Percentiles rank a stretch among this genome's conserved stretches.
phyloP scores from a whole-genome alignment of 225 moss, liverwort and hornwort genomes.

The Pleurozium schreberi region DNA sequence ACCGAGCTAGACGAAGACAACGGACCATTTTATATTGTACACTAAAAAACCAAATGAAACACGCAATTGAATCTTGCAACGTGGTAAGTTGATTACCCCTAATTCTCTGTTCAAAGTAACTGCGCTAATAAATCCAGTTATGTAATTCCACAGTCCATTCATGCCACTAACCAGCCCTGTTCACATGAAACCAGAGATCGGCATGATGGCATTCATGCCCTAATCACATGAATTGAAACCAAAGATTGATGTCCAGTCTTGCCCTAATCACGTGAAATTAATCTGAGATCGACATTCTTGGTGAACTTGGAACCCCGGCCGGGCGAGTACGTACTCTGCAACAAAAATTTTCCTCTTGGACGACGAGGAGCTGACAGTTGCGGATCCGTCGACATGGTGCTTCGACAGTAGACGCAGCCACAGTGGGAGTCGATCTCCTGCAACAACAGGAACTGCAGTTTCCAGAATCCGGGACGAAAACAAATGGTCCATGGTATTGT shows the following conservation, averaged over 20 bases:
- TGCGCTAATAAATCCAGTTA: neutral
- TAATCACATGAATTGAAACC: neutral
- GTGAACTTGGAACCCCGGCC: neutral
- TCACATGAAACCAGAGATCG: neutral
- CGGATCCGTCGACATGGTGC: neutral
- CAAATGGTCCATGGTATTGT: neutral
- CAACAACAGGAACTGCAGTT: neutral
- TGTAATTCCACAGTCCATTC: neutral
- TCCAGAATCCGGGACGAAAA: neutral
- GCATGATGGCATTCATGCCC: neutral
- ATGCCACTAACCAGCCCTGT: neutral
- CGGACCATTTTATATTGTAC: neutral
- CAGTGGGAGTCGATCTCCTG: neutral
- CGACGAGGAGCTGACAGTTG: neutral
- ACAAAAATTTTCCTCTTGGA: constrained; percentile 12
- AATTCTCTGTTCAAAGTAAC: neutral
- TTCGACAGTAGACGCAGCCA: neutral
- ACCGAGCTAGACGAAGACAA: neutral
- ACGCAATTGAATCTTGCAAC: neutral
- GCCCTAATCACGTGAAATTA: neutral
- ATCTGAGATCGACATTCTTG: neutral
- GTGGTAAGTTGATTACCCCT: neutral
- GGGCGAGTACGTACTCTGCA: neutral
- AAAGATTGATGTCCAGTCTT: neutral
- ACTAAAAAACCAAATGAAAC: neutral